Evolutionary conservation across 805 yeast genomes (phyloP), one percentile per base, ranked within the genome.

Genomic region (Scheffersomyces coipomensis): DNA sequence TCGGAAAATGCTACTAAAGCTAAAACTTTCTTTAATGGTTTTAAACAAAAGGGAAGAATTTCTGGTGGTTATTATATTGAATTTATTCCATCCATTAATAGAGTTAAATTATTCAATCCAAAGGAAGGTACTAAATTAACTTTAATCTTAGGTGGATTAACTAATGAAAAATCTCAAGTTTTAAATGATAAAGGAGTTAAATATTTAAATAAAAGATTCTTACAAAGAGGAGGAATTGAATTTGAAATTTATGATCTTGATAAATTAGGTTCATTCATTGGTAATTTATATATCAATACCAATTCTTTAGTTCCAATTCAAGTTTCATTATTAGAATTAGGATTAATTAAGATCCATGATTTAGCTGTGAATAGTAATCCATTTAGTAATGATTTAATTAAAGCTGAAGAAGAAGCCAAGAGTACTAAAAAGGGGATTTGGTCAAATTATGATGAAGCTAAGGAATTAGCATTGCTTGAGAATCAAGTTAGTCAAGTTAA

Each of bases 241-340:
- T 66, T 88, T 46, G 83, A 83, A 38, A 75, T 88, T 16, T 77
- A 77, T 47, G 82, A 77, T 41, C 76, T 77, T 37, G 96, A 88
- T 57, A 85, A 81, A 54, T 70, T 82, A 40, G 96, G 96, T 42
- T 87, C 85, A 0, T 88, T 88, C 53, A 78, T 86, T 53, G 93
- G 95, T 34, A 78, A 81, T 52, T 51, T 86, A 37, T 84, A 66
- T 54, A 52, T 78, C 9, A 75, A 74, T 11, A 72, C 78, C 2
- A 69, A 68, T 33, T 66, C 68, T 22, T 49, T 57, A 23, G 43
- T 46, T 16, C 89, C 88, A 17, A 70, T 79, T 45, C 90, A 84
- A 51, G 64, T 72, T 11, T 59, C 66, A 16, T 67, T 88, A 38
- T 66, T 85, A 42, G 69, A 70, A 22, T 74, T 75, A 38, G 96